Base-by-base conservation (phyloP, 140 eudicot genomes). In the Erigeron philadelphicus region DNA sequence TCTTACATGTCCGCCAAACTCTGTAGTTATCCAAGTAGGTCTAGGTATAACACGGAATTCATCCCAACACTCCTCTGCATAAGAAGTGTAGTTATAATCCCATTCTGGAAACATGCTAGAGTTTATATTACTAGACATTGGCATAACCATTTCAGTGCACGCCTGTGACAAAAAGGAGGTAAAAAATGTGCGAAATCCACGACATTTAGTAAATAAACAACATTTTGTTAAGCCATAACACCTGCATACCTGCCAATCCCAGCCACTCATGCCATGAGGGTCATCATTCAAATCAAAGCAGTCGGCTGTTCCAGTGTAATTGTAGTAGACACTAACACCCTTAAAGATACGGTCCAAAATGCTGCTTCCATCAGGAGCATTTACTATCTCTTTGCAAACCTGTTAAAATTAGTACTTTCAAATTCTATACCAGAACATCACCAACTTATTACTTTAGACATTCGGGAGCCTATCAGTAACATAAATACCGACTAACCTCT, bases 111-210 rank as follows among this genome's bases (percentile, higher is more conserved):
- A 91, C 95, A 91, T 91, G 76, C 98, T 91, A 11, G 83, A 78
- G 46, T 71, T 47, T 67, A 46, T 79, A 78, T 75, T 78, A 58
- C 88, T 84, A 46, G 96, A 80, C 78, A 83, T 60, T 66, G 98
- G 98, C 96, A 91, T 91, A 17, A 91, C 85, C 98, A 91, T 91
- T 84, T 91, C 98, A 52, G 96, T 88, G 74, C 98, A 91, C 43
- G 96, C 98, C 98, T 91, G 77, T 49, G 61, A 54, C 68, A 72
- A 50, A 50, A 15, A 54, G 76, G 66, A 19, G 50, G 52, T 7
- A 4, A 12, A 58, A 16, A 5, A 40, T 11, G 55, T 45, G 31
- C 9, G 10, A n/a, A 52, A 16, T 9, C 35, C 61, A 16, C 18
- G 61, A 16, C 0, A 55, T 55, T 31, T 55, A 15, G 40, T 12